These are phyloP conservation scores for Puccinia triticina DNA, from an alignment of 1,284 basidiomycete species.

Conservation along the genomic window DNA sequence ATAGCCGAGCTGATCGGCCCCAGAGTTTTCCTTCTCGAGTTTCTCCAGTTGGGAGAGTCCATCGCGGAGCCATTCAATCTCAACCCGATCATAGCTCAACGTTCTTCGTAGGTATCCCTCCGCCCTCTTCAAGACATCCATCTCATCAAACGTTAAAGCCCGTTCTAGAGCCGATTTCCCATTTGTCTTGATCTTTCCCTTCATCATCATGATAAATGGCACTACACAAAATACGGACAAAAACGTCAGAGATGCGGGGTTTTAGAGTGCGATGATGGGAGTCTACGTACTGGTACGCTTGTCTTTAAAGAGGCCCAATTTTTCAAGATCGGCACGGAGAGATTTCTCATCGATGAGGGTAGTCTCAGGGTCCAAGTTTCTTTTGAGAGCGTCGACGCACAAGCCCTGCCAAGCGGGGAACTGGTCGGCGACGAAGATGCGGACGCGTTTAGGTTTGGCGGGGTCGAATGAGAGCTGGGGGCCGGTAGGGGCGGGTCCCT, in stretches of 20 bases:
- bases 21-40: constrained; percentile 61
- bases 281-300: constrained; percentile 70
- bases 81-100: constrained; percentile 73
- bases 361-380: constrained; percentile 68
- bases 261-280: not conserved
- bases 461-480: constrained; percentile 69
- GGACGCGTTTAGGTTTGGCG: constrained; percentile 78
- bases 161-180: constrained; percentile 67
- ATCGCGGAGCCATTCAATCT: constrained; percentile 72
- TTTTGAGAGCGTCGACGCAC: constrained; percentile 76
- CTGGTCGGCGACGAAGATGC: constrained; percentile 82
- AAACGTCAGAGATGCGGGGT: not conserved
- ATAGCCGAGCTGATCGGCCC: constrained; percentile 66
- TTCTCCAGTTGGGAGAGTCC: constrained; percentile 61
- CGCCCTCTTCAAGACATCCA: constrained; percentile 15
- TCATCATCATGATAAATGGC: constrained; percentile 51
- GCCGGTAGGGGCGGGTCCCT: constrained; percentile 13
- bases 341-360: constrained; percentile 81
- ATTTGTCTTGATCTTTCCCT: constrained; percentile 66
- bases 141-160: constrained; percentile 36
- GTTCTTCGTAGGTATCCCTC: constrained; percentile 76
- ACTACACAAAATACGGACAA: constrained; percentile 30
- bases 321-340: constrained; percentile 71
- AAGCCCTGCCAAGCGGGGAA: constrained; percentile 94
- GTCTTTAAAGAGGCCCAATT: constrained; percentile 87